Conservation (phyloP, 2,329 filamentous ascomycete species). For the Amylocarpus encephaloides region DNA sequence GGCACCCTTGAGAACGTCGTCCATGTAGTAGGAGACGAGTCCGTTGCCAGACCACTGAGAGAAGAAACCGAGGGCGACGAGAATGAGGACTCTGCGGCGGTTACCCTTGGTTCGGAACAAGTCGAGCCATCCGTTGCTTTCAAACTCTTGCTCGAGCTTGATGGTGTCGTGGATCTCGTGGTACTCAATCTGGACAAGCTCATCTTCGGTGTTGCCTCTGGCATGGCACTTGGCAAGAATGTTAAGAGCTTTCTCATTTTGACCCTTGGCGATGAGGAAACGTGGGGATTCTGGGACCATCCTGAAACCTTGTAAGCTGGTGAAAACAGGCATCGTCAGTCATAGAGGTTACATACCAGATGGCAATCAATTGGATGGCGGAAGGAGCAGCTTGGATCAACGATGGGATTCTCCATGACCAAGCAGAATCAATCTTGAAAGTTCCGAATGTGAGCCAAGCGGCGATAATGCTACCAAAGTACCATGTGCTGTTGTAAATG, state of each 20-base stretch:
- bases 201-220: conserved; percentile 33
- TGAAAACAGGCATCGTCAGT: not conserved
- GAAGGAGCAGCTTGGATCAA: conserved; percentile 30
- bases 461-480: conserved; percentile 39
- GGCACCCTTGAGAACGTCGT: conserved; percentile 32
- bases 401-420: conserved; percentile 32
- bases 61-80: conserved; percentile 48
- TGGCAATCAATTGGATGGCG: conserved; percentile 22
- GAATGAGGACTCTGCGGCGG: conserved; percentile 46
- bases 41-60: conserved; percentile 53
- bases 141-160: conserved; percentile 39
- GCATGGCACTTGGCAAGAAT: conserved; percentile 43
- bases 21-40: conserved; percentile 38
- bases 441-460: conserved; percentile 42
- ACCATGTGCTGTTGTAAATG: conserved; percentile 42
- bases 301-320: conserved; percentile 8
- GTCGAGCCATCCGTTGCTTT: conserved; percentile 40
- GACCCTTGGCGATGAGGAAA: conserved; percentile 39
- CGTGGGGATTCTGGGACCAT: conserved; percentile 35
- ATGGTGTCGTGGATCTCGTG: conserved; percentile 40
- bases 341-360: conserved; percentile 18
- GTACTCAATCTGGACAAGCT: conserved; percentile 37
- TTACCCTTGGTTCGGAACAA: conserved; percentile 48
- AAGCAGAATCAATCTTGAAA: conserved; percentile 31
- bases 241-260: conserved; percentile 44